A percentile compares a stretch with the other conserved stretches of the same genome.
Evolutionary conservation across 192 early-diverging fungal genomes (phyloP).

Genomic region (Coemansia biformis): DNA sequence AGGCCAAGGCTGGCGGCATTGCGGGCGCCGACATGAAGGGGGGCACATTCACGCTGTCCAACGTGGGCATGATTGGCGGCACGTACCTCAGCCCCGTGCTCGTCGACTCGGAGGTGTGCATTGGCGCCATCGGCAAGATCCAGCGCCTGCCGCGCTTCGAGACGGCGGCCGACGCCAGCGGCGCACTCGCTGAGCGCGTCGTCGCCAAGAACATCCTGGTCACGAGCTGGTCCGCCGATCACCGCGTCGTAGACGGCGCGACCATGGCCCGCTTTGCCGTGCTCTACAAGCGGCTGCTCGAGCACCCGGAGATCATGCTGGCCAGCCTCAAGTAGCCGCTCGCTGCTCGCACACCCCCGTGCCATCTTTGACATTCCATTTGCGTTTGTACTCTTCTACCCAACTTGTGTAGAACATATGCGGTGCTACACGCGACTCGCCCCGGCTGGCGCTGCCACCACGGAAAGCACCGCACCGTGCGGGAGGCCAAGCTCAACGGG

Average conservation of each 20-base stretch:
- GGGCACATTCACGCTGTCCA: constrained; percentile 90
- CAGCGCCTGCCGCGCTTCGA: constrained; percentile 77
- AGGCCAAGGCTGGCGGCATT: constrained; percentile 59
- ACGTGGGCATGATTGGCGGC: constrained; percentile 93
- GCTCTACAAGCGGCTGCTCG: constrained; percentile 79
- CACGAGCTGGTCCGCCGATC: constrained; percentile 91
- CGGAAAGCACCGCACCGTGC: too few relatives aligned
- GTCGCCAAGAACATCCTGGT: constrained; percentile 70
- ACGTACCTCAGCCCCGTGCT: constrained; percentile 83
- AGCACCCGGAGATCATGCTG: constrained; percentile 75
- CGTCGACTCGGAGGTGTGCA: constrained; percentile 82
- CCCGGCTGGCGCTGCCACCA: too few relatives aligned
- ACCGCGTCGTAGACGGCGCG: constrained; percentile 93
- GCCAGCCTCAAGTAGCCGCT: constrained; percentile 52
- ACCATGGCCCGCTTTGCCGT: constrained; percentile 88
- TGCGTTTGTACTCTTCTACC: too few relatives aligned
- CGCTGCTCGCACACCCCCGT: too few relatives aligned
- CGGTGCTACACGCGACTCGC: too few relatives aligned
- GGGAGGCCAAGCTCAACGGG: too few relatives aligned
- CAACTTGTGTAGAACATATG: too few relatives aligned
- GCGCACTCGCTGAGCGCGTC: constrained; percentile 58
- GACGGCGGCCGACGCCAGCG: constrained; percentile 16
- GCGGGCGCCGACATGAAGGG: constrained; percentile 64
- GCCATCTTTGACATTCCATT: too few relatives aligned
- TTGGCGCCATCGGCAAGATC: constrained; percentile 82